Percentiles rank a stretch among this genome's conserved stretches.
These are phyloP conservation scores for Triadica sebifera DNA, from an alignment of 345 rosid genomes.

Conservation along the genomic window DNA sequence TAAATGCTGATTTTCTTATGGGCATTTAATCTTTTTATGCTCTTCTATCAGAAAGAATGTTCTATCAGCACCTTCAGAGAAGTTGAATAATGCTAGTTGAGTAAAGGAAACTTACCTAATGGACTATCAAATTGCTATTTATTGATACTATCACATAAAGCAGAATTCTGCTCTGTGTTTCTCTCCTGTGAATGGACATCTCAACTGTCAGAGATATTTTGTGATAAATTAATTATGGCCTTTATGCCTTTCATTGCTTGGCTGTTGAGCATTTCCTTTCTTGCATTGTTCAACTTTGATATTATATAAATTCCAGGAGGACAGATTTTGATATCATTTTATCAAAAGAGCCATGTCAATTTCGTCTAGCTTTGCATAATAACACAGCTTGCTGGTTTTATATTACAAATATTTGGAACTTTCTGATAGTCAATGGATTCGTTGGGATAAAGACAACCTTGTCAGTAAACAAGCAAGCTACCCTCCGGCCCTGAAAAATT, in stretches of 20 bases:
- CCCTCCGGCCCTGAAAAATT: too few relatives aligned
- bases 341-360: not conserved
- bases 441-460: too few relatives aligned
- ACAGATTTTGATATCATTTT: not conserved
- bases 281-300: not conserved
- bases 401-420: not conserved
- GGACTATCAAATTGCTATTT: not conserved
- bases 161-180: not conserved
- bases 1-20: too few relatives aligned
- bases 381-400: not conserved
- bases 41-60: too few relatives aligned
- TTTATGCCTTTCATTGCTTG: not conserved
- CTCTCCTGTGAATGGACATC: not conserved
- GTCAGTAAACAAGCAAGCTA: too few relatives aligned
- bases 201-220: conserved; percentile 4
- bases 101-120: too few relatives aligned
- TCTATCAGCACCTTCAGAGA: too few relatives aligned
- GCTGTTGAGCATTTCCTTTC: not conserved
- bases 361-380: not conserved
- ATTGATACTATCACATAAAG: not conserved
- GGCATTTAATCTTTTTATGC: too few relatives aligned
- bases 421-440: not conserved
- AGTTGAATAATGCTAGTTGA: too few relatives aligned
- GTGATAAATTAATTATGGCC: not conserved
- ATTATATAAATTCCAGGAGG: not conserved